Percentiles rank a stretch among this genome's conserved stretches.
Evolutionary conservation across 1,284 basidiomycete species (phyloP).

Genomic region (Pisolithus thermaeus): DNA sequence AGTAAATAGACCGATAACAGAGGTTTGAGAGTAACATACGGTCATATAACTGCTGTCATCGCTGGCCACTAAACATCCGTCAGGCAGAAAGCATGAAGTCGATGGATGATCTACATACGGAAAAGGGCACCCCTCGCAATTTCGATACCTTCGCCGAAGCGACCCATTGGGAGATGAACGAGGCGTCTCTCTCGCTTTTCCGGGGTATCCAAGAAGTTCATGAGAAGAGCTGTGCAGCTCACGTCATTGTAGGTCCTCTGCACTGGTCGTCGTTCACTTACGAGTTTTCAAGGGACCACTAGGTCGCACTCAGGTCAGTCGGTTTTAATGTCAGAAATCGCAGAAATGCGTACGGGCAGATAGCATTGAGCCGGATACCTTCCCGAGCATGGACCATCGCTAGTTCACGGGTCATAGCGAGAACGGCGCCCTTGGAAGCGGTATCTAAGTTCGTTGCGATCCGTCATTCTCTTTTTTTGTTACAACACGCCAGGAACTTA

Average conservation of each 20-base stretch:
- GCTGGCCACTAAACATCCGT: constrained; percentile 56
- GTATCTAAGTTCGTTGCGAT: constrained; percentile 49
- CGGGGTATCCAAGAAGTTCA: constrained; percentile 97
- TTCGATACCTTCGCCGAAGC: constrained; percentile 95
- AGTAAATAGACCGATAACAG: constrained; percentile 10
- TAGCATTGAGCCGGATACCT: constrained; percentile 90
- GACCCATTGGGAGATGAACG: constrained; percentile 92
- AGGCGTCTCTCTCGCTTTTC: constrained; percentile 91
- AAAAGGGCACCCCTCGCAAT: constrained; percentile 89
- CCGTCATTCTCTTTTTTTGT: constrained; percentile 1
- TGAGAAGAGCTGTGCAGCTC: constrained; percentile 67
- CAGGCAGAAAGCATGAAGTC: constrained; percentile 2
- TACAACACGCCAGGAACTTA: constrained; percentile 36
- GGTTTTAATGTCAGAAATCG: constrained; percentile 1
- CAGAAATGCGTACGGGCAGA: constrained; percentile 76
- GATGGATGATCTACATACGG: constrained; percentile 47
- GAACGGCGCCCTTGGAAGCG: constrained; percentile 87
- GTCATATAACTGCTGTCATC: constrained; percentile 85
- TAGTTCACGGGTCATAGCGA: constrained; percentile 96
- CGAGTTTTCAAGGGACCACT: constrained; percentile 91
- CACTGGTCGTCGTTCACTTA: constrained; percentile 32
- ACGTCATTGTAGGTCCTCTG: constrained; percentile 1
- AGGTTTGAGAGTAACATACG: constrained; percentile 36
- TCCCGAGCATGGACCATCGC: constrained; percentile 97
- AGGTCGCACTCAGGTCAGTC: constrained; percentile 10